Evolutionary conservation across 2,329 filamentous ascomycete genomes (phyloP), one percentile per base, ranked within the genome.

Genomic region (Karstenula rhodostoma): DNA sequence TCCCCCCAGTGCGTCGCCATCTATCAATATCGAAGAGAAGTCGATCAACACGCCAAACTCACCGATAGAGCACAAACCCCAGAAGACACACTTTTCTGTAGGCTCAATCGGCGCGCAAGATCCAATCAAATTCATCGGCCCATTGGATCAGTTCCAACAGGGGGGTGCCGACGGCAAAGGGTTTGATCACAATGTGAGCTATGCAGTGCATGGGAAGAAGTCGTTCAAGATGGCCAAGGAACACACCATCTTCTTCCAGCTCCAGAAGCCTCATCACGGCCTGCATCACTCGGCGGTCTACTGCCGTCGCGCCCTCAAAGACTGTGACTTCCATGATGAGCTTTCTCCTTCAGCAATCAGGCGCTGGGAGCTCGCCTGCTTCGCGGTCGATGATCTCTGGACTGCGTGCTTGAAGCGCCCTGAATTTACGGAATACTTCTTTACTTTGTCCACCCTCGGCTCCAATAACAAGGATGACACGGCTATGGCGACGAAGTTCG

Each of bases 111-210:
- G 64, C 12, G 61, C 65, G 13, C 58, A 50, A 42, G 60, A 70
- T 43, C 67, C 67, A 15, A 61, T 57, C 19, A 70, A 70, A 46
- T 70, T 70, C 54, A 66, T 70, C 25, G 68, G 68, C 3, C 67
- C 68, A 9, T 42, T 70, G n/a, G 61, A 65, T 4, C 57, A 65
- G 17, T 66, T 68, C 51, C 48, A 59, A 35, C 56, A 65, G 9
- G 68, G 59, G 12, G 68, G 59, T 13, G 59, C 51, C 8, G 52
- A 63, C 3, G 56, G 44, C 5, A 23, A 35, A 13, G 35, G 49
- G 5, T 19, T 59, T 33, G 60, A 63, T 32, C 62, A 68, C 44
- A 52, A 64, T 15, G 61, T 68, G 13, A 64, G 58, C 35, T 70
- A 70, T 40, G 58, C 59, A 2, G 43, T 63, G 40, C 46, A 35